Evolutionary conservation across 169 alveolate genomes (phyloP).

Genomic region (Plasmodium inui): DNA sequence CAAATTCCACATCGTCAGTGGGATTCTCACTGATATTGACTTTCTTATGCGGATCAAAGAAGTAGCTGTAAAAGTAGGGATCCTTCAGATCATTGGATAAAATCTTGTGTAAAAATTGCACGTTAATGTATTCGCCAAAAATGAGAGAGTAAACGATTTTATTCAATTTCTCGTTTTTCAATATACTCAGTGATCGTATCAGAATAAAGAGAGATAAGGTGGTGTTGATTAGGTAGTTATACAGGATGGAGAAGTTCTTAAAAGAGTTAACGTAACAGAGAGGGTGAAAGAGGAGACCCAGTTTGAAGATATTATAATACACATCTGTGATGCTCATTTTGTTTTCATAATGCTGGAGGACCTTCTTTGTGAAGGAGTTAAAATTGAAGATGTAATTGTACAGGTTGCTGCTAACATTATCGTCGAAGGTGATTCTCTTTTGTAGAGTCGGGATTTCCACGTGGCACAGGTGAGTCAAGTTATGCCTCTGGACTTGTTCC

Average conservation of each 20-base stretch:
- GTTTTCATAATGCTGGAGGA: conserved; percentile 1
- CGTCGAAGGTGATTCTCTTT: conserved; percentile 67
- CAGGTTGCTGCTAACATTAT: conserved; percentile 34
- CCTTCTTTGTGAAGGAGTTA: conserved; percentile 19
- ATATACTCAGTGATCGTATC: conserved; percentile 33
- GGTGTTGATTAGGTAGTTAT: conserved; percentile 52
- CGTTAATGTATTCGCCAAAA: conserved; percentile 53
- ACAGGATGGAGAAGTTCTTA: conserved; percentile 36
- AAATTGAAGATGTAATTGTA: conserved; percentile 51
- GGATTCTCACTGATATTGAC: not conserved
- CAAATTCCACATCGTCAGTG: conserved; percentile 43
- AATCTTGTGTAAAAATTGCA: conserved; percentile 22
- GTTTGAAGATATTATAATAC: conserved; percentile 33
- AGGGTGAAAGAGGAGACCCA: conserved; percentile 40
- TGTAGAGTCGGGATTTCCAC: conserved; percentile 38
- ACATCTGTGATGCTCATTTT: conserved; percentile 6
- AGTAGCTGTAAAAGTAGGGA: conserved; percentile 54
- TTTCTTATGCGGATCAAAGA: conserved; percentile 55
- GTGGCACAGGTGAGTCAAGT: conserved; percentile 9
- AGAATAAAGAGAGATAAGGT: conserved; percentile 38
- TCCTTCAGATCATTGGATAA: conserved; percentile 53
- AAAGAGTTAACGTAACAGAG: conserved; percentile 58
- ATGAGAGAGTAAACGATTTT: conserved; percentile 42
- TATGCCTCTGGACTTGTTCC: conserved; percentile 1
- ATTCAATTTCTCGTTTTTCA: conserved; percentile 47